Evolutionary conservation across 495 filamentous ascomycete genomes (phyloP).

Genomic region (Diplogelasinospora grovesii): DNA sequence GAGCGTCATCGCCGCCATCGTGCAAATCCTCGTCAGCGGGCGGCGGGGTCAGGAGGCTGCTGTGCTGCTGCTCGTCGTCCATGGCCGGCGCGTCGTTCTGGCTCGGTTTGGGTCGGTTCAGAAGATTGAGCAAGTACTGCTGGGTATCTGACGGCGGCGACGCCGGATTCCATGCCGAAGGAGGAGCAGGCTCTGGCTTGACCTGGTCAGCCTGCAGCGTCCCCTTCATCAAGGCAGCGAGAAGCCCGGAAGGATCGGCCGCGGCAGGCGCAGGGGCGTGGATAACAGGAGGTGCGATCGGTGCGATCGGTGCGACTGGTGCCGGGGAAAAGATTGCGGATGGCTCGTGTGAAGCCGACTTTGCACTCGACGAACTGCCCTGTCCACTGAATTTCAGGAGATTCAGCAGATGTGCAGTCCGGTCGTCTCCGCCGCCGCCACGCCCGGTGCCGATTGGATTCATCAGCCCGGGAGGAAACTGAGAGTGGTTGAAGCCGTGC

Average conservation of each 20-base stretch:
- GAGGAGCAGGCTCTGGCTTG: constrained; percentile 29
- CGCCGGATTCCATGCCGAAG: constrained; percentile 31
- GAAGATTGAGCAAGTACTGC: constrained; percentile 45
- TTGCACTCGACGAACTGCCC: constrained; percentile 17
- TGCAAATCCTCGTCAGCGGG: constrained; percentile 24
- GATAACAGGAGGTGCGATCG: constrained; percentile 28
- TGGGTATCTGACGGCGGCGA: constrained; percentile 43
- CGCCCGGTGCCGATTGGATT: constrained; percentile 37
- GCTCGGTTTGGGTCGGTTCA: constrained; percentile 48
- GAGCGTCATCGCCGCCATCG: too few relatives aligned
- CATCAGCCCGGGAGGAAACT: constrained; percentile 34
- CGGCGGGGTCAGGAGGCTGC: constrained; percentile 34
- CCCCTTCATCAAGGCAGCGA: constrained; percentile 49
- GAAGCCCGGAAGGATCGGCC: constrained; percentile 42
- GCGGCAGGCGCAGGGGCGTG: constrained; percentile 41
- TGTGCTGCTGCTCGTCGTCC: too few relatives aligned
- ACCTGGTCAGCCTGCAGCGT: constrained; percentile 31
- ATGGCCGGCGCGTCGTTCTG: constrained; percentile 40
- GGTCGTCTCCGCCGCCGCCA: constrained; percentile 42
- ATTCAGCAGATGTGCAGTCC: constrained; percentile 70
- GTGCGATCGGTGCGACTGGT: background rate
- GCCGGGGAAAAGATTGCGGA: constrained; percentile 13
- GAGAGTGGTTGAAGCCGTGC: constrained; percentile 30
- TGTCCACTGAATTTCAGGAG: constrained; percentile 79
- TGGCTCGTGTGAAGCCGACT: constrained; percentile 14